Evolutionary conservation across 2,329 filamentous ascomycete species (phyloP), one percentile per base, ranked within the genome.

Genomic region (Tothia fuscella): DNA sequence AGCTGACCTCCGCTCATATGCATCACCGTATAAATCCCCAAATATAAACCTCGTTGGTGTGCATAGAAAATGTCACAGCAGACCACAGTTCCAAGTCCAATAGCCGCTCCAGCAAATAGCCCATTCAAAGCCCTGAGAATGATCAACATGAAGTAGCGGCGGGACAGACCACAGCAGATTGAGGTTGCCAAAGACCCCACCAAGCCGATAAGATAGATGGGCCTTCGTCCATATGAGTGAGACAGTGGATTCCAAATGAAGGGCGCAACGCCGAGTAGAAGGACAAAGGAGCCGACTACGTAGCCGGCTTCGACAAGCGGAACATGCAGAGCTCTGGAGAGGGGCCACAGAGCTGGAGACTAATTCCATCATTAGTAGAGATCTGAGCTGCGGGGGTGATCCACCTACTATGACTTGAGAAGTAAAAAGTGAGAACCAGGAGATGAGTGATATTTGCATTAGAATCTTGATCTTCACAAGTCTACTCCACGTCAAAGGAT

Each of bases 201-300:
- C 2, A 41, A 29, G 4, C 33, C 28, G 4, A 34, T 19, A 16
- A 46, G 28, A 22, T 22, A 44, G 28, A 46, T 39, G 17, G 44
- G 44, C 10, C 44, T 26, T 12, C 44, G 40, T 19, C 44, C 44
- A 13, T 21, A 25, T 4, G 29, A n/a, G 5, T 44, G 28, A 30
- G 44, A 39, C 3, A 46, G 41, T 12, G 41, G 44, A 29, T 38
- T 40, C 33, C 35, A 46, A n/a, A 44, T 10, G 20, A 46, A 44
- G 3, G 42, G 45, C n/a, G 41, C 32, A 7, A 43, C 13, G 14
- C 45, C 45, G 2, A 36, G 20, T n/a, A 37, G 28, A 9, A 30
- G 21, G 10, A 38, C 22, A 22, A 31, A 37, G n/a, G 26, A 22
- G 24, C 24, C 25, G 12, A 28, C 30, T 13, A 39, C 21, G 19